Base-by-base conservation (phyloP, 441 rosid species). In the Pelargonium citronellum region DNA sequence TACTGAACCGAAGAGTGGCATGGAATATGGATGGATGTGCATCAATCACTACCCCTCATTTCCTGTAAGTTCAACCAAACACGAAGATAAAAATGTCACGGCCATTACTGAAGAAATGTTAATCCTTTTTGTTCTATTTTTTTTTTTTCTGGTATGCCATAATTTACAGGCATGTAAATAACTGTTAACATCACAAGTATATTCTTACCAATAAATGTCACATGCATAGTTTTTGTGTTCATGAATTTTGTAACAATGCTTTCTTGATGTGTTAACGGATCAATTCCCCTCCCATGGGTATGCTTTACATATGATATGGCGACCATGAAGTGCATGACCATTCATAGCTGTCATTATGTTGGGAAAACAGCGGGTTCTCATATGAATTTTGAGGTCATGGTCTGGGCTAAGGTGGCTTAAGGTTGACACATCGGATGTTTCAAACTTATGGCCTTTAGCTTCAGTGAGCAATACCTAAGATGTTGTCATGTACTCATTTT, bases 41-140 rank as follows among this genome's bases (percentile, higher is more conserved):
- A 41, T 76, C 69, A 47, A 5, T 34, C 39, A 39, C 7, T 60
- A 15, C 63, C 75, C 61, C 60, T 67, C 34, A 62, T 24, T 62
- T 37, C 66, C 70, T 16, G 7, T 19, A 67, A 58, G 46, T 43
- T 58, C 44, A 16, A 24, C 17, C 9, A 66, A 44, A 53, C 44
- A 58, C 37, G 37, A 43, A 44, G 19, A 15, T 66, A 41, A 43
- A 8, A 11, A 3, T 41, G 49, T 24, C 8, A 27, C 17, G n/a
- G 34, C 63, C 44, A 64, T 49, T 27, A 62, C 37, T 17, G 46
- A 46, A 46, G 49, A 60, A 44, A 19, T 46, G 66, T 34, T 27
- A 62, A 24, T 62, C 66, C 41, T 24, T 63, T 17, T 63, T 64
- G 62, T 64, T 49, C 8, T 16, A 47, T 43, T 4, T 27, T 22